Evolutionary conservation across 805 yeast genomes (phyloP), one percentile per base, ranked within the genome.

Genomic region (Isabelozyma gotoi): DNA sequence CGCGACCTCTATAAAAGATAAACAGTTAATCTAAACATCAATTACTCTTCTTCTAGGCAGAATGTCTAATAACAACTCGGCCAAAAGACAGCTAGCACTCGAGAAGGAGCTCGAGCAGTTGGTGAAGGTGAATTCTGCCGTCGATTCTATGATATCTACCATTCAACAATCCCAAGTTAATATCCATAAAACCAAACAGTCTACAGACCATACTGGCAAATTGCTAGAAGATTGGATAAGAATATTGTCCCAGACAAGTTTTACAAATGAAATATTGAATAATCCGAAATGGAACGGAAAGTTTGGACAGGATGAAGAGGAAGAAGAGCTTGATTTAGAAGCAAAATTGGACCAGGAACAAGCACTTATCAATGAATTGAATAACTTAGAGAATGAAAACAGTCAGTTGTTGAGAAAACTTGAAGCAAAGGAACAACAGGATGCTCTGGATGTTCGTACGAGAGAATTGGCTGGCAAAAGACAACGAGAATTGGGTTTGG

Each of bases 211-310:
- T 21, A 74, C 83, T 0, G 71, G 77, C 42, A 65, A 67, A 19
- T 62, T 83, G 19, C 59, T 83, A 18, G 82, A 78, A 44, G 71
- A 80, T 17, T 83, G 86, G 86, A 73, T 78, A 41, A 69, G 75
- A 48, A 81, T 83, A 39, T 70, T 82, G 16, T 80, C 85, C 12
- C 86, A 82, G 52, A 77, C 85, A 17, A 75, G 76, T 29, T 78
- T 80, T 52, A 76, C 83, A 3, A 66, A 71, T 19, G 71, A 74
- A 7, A 57, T 79, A 15, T 63, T 81, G 48, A 67, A 68, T 41
- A 74, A 75, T 42, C 51, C 64, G 6, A 65, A 65, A 39, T 67
- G 80, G 72, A 60, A 65, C 39, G 76, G 76, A 0, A 27, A 48
- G 1, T 42, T 57, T 2, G 57, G 36, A 39, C 45, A 55, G 7